Evolutionary conservation across 805 yeast species (phyloP).

Genomic region (Lachancea kluyveri): DNA sequence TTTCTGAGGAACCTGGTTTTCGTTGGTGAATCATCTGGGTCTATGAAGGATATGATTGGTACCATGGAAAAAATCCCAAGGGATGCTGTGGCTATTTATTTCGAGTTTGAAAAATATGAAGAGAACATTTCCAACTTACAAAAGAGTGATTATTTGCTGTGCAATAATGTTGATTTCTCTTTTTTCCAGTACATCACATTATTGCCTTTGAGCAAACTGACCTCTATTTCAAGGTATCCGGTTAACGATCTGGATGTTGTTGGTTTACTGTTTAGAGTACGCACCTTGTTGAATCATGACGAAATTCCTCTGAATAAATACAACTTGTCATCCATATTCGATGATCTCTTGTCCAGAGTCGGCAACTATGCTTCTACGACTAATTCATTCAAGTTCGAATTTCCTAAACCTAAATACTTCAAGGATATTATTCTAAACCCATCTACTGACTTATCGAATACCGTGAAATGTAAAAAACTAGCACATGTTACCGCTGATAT

Average conservation of each 20-base stretch:
- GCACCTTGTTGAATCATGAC: slow-evolving; percentile 25
- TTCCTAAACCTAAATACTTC: slow-evolving; percentile 29
- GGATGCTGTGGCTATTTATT: slow-evolving; percentile 10
- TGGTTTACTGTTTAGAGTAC: slow-evolving; percentile 37
- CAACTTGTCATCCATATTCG: slow-evolving; percentile 19
- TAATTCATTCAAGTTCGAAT: slow-evolving; percentile 3
- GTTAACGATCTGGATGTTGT: slow-evolving; percentile 43
- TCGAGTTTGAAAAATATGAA: slow-evolving; percentile 20
- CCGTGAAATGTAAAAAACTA: slow-evolving; percentile 18
- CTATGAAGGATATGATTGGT: slow-evolving; percentile 11
- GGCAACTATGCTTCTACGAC: slow-evolving; percentile 35
- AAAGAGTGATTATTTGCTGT: slow-evolving; percentile 14
- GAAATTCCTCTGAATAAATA: slow-evolving; percentile 14
- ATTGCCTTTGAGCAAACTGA: slow-evolving; percentile 26
- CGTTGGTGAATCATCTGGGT: slow-evolving; percentile 51
- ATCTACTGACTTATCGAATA: slow-evolving; percentile 1
- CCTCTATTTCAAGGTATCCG: slow-evolving; percentile 33
- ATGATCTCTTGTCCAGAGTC: slow-evolving; percentile 37
- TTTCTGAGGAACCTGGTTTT: slow-evolving; percentile 43
- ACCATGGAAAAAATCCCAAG: slow-evolving; percentile 9
- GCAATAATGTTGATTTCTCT: slow-evolving; percentile 17
- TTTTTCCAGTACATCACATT: slow-evolving; percentile 34
- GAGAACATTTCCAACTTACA: slow-evolving; percentile 7
- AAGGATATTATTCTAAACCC: slow-evolving; percentile 12
- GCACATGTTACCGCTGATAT: slow-evolving; percentile 29